Evolutionary conservation across 2,329 filamentous ascomycete genomes (phyloP).

Genomic region (Aspergillus luchuensis): DNA sequence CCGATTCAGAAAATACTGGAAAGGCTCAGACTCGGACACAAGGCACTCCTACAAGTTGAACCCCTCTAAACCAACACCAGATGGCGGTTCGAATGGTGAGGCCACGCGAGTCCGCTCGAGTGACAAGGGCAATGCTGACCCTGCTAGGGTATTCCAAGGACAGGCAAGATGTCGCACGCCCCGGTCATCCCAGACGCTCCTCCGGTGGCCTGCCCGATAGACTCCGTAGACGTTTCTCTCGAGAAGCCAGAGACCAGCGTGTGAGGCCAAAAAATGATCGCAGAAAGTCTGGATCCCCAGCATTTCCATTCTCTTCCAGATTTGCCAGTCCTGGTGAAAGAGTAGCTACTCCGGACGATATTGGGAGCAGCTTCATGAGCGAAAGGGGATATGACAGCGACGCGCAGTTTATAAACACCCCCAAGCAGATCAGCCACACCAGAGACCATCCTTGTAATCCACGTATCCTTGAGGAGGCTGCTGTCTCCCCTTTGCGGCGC

Average conservation of each 20-base stretch:
- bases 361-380: slow-evolving; percentile 40
- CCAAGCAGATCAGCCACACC: slow-evolving; percentile 27
- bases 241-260: slow-evolving; percentile 28
- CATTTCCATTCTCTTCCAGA: slow-evolving; percentile 26
- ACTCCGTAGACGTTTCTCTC: slow-evolving; percentile 38
- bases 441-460: slow-evolving; percentile 12
- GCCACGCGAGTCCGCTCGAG: neutral
- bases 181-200: slow-evolving; percentile 16
- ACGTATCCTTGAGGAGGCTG: slow-evolving; percentile 11
- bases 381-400: slow-evolving; percentile 47
- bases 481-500: slow-evolving; percentile 13
- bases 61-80: slow-evolving; percentile 1
- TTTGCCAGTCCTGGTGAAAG: slow-evolving; percentile 10
- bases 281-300: slow-evolving; percentile 18
- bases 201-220: slow-evolving; percentile 30
- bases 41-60: slow-evolving; percentile 16
- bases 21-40: slow-evolving; percentile 17
- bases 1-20: slow-evolving; percentile 25
- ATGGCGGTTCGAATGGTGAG: slow-evolving; percentile 18
- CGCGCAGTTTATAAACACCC: slow-evolving; percentile 41
- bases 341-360: slow-evolving; percentile 19
- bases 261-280: slow-evolving; percentile 13
- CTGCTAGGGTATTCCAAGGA: slow-evolving; percentile 11
- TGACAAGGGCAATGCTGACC: neutral
- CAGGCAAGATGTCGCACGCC: slow-evolving; percentile 11